A percentile compares a stretch with the other conserved stretches of the same genome.
These are phyloP conservation scores for Botryotinia calthae DNA, from an alignment of 2,329 filamentous ascomycete species.

Conservation along the genomic window DNA sequence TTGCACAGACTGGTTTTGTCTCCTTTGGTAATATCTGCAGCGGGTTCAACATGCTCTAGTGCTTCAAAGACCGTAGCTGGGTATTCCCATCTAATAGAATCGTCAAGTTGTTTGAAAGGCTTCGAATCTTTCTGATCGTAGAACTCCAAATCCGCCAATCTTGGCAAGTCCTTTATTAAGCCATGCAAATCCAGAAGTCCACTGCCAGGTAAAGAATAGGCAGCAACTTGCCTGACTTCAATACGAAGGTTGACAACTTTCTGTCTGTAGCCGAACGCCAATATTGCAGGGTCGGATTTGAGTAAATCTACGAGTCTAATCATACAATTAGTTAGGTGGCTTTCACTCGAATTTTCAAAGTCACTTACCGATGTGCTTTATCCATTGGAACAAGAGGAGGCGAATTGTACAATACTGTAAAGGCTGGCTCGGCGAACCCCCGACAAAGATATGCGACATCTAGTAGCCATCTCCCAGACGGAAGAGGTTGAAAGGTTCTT, in stretches of 20 bases:
- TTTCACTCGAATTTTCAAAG: too few species aligned
- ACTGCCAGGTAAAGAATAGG: constrained; percentile 51
- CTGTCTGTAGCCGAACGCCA: constrained; percentile 37
- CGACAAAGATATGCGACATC: constrained; percentile 61
- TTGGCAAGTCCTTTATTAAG: constrained; percentile 63
- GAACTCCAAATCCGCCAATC: constrained; percentile 67
- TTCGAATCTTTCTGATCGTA: constrained; percentile 67
- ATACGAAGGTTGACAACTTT: constrained; percentile 37
- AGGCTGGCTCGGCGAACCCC: constrained; percentile 67
- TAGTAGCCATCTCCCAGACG: constrained; percentile 60
- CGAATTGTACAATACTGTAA: constrained; percentile 68
- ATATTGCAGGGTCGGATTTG: constrained; percentile 38
- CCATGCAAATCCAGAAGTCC: constrained; percentile 55
- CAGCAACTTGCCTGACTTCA: constrained; percentile 46
- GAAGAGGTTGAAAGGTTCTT: constrained; percentile 44
- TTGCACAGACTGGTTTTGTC: constrained; percentile 36
- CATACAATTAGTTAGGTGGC: background rate
- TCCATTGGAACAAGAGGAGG: constrained; percentile 59
- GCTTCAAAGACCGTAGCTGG: constrained; percentile 62
- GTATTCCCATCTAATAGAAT: constrained; percentile 67
- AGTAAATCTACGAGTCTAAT: constrained; percentile 49
- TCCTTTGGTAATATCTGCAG: constrained; percentile 29
- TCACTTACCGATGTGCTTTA: constrained; percentile 43
- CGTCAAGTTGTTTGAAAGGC: constrained; percentile 59
- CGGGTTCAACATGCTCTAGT: constrained; percentile 55